Base-by-base conservation (phyloP, 352 stramenopile species). In the Phytophthora fragariaefolia region DNA sequence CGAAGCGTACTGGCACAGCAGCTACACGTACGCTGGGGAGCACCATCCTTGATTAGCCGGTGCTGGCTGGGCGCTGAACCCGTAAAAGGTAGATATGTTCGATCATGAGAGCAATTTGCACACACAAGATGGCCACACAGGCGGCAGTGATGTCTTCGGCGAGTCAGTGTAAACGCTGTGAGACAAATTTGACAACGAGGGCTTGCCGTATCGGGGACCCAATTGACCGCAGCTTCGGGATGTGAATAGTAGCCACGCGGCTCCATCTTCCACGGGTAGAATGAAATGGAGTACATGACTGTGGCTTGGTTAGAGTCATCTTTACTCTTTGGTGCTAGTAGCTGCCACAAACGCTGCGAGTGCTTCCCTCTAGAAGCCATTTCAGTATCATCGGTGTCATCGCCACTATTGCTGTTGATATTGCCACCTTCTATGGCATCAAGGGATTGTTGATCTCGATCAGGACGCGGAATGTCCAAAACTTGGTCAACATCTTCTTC, bases 121-220 rank as follows among this genome's bases (percentile, higher is more conserved):
- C 85, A 93, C 48, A 90, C 79, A 15, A 95, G 58, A 27, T 85
- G 80, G 0, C 86, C 86, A 15, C 84, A 95, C 26, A 91, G 60
- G 4, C 91, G 82, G 56, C 92, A 97, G 63, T 97, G 89, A 48
- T 98, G 92, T n/a, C 87, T 76, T 50, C 87, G 81, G 26, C 85
- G 87, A 26, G 70, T 83, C 6, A 93, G 59, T 9, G 76, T 82
- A 51, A 93, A 93, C 1, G 70, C 48, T 30, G 71, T 45, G 18
- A 85, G 43, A 43, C 85, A 93, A 49, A 87, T 82, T 58, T 87
- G 80, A 70, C 85, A 93, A 20, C 80, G 72, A 10, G 79, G 53
- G 69, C 81, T 88, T 22, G 79, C 74, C 15, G 82, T 89, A 61
- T 93, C 85, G 5, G 80, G 81, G 17, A 91, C 82, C 85, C 85